Conservation (phyloP, 257 asterid genomes). For the Voacanga thouarsii region DNA sequence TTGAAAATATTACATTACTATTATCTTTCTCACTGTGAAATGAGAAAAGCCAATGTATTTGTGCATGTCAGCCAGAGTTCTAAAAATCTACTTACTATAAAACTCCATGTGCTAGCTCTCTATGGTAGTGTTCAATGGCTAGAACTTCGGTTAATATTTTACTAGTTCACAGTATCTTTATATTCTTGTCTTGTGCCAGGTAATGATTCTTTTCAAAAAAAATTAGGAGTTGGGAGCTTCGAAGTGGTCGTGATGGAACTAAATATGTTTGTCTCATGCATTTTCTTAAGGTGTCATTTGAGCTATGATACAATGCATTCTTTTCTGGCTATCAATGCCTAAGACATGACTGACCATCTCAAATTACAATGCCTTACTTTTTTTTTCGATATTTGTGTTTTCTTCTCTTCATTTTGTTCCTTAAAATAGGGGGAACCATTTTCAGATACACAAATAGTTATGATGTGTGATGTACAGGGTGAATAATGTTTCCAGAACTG, state of each 20-base stretch:
- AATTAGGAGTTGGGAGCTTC: background rate
- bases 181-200: background rate
- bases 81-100: background rate
- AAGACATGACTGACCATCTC: background rate
- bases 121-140: background rate
- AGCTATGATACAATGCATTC: background rate
- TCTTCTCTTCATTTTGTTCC: background rate
- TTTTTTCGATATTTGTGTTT: background rate
- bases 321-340: background rate
- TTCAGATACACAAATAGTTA: background rate
- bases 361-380: no score
- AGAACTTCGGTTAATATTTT: background rate
- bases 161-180: background rate
- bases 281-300: background rate
- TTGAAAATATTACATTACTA: no score
- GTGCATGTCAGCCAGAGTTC: background rate
- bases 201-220: background rate
- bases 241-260: background rate
- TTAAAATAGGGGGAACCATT: background rate
- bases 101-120: background rate
- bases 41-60: background rate
- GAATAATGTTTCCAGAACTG: background rate
- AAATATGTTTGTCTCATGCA: background rate
- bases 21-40: background rate
- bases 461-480: background rate